phyloP scores from a whole-genome alignment of 78 protist species.

The Protostelium mycophagum region DNA sequence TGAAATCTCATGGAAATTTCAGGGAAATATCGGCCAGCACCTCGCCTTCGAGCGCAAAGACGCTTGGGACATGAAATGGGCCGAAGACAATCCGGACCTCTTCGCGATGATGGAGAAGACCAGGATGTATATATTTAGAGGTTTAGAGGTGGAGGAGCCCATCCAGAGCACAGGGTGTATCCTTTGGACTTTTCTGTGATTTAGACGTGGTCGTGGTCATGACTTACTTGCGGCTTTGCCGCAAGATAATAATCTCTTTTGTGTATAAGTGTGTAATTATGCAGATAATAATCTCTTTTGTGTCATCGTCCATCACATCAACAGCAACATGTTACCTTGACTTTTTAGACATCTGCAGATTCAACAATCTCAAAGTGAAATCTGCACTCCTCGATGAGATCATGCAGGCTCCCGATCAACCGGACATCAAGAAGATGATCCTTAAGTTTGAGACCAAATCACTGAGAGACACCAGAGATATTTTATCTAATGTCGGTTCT shows the following conservation, averaged over 20 bases:
- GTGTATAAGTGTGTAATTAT: too few species aligned
- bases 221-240: too few species aligned
- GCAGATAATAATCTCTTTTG: too few species aligned
- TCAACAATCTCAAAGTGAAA: slow-evolving; percentile 43
- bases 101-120: slow-evolving; percentile 81
- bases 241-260: too few species aligned
- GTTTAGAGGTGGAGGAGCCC: slow-evolving; percentile 61
- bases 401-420: slow-evolving; percentile 46
- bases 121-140: slow-evolving; percentile 64
- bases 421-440: slow-evolving; percentile 5
- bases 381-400: slow-evolving; percentile 63
- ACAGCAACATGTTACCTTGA: neutral
- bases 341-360: slow-evolving; percentile 48
- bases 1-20: too few species aligned
- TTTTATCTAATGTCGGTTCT: neutral
- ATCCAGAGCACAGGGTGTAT: slow-evolving; percentile 7
- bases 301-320: too few species aligned
- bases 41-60: slow-evolving; percentile 31
- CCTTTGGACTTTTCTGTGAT: neutral
- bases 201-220: neutral
- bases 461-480: slow-evolving; percentile 61
- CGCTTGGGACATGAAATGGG: slow-evolving; percentile 44
- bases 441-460: slow-evolving; percentile 43
- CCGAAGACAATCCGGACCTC: slow-evolving; percentile 70
- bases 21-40: neutral